These are phyloP conservation scores for Coemansia sp. DNA, from an alignment of 192 early-diverging fungal species.

Conservation along the genomic window DNA sequence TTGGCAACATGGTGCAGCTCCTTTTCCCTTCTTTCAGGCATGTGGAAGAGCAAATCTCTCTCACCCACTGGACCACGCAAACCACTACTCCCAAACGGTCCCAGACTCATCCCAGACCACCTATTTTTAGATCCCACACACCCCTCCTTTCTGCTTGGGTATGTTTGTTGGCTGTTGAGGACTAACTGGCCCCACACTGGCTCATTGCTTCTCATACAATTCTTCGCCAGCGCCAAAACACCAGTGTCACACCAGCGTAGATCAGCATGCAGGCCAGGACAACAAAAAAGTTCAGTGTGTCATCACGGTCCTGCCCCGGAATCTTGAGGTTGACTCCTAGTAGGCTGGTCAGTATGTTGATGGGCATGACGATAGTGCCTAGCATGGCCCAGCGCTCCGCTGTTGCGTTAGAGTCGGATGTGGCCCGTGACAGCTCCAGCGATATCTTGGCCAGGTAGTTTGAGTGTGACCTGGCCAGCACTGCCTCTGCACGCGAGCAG, in stretches of 20 bases:
- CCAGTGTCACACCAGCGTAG: slow-evolving; percentile 30
- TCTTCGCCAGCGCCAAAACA: slow-evolving; percentile 45
- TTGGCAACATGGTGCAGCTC: too few species aligned
- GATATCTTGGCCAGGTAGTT: slow-evolving; percentile 74
- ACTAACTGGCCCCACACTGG: too few species aligned
- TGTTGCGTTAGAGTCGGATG: slow-evolving; percentile 33
- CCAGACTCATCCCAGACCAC: too few species aligned
- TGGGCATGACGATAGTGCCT: slow-evolving; percentile 44
- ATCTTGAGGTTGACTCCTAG: slow-evolving; percentile 68
- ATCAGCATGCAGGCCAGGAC: slow-evolving; percentile 41
- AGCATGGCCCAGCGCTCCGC: slow-evolving; percentile 49
- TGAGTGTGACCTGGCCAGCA: slow-evolving; percentile 61
- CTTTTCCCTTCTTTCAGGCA: too few species aligned
- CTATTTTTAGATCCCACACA: too few species aligned
- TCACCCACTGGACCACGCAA: too few species aligned
- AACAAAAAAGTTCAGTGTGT: slow-evolving; percentile 49
- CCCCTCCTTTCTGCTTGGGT: neutral
- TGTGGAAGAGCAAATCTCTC: too few species aligned
- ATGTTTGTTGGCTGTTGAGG: too few species aligned
- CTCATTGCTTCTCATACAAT: slow-evolving; percentile 1
- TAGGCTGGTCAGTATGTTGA: slow-evolving; percentile 52
- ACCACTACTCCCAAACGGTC: too few species aligned
- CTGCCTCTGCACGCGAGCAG: slow-evolving; percentile 53
- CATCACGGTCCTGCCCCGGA: slow-evolving; percentile 57
- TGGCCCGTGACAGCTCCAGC: slow-evolving; percentile 56